Evolutionary conservation across 257 asterid genomes (phyloP).

Genomic region (Voacanga thouarsii): DNA sequence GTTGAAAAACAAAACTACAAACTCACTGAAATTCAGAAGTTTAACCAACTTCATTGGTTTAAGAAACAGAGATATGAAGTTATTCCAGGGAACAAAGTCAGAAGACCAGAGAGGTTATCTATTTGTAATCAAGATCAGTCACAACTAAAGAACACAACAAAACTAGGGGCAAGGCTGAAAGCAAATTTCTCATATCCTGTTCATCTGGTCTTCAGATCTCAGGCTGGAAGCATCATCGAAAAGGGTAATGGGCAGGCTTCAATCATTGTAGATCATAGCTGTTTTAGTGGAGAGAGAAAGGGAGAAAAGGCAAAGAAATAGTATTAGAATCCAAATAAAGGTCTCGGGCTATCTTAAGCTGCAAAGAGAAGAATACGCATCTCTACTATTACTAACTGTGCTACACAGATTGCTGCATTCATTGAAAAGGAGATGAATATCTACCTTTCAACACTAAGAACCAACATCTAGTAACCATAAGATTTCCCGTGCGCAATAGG

Average conservation of each 20-base stretch:
- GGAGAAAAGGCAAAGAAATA: conserved; percentile 18
- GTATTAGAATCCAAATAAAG: conserved; percentile 23
- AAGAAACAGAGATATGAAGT: conserved; percentile 17
- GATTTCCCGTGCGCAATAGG: conserved; percentile 32
- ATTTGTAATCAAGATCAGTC: conserved; percentile 13
- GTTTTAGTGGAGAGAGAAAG: conserved; percentile 27
- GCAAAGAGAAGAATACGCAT: conserved; percentile 1
- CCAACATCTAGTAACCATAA: conserved; percentile 28
- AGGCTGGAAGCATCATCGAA: conserved; percentile 37
- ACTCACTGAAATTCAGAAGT: background rate
- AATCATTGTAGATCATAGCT: conserved; percentile 38
- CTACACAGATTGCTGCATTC: background rate
- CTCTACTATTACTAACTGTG: conserved; percentile 7
- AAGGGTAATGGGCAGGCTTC: conserved; percentile 28
- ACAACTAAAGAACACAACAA: conserved; percentile 20
- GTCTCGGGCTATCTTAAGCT: conserved; percentile 18
- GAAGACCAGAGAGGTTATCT: conserved; percentile 8
- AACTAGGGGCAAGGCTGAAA: conserved; percentile 20
- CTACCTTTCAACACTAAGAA: conserved; percentile 13
- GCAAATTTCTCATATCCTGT: conserved; percentile 25
- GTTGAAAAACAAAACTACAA: conserved; percentile 1
- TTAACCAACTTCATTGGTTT: background rate
- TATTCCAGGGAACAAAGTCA: conserved; percentile 26
- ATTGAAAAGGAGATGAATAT: background rate
- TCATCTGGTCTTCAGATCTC: conserved; percentile 37